Evolutionary conservation across 2,329 filamentous ascomycete species (phyloP).

Genomic region (Claviceps digitariae): DNA sequence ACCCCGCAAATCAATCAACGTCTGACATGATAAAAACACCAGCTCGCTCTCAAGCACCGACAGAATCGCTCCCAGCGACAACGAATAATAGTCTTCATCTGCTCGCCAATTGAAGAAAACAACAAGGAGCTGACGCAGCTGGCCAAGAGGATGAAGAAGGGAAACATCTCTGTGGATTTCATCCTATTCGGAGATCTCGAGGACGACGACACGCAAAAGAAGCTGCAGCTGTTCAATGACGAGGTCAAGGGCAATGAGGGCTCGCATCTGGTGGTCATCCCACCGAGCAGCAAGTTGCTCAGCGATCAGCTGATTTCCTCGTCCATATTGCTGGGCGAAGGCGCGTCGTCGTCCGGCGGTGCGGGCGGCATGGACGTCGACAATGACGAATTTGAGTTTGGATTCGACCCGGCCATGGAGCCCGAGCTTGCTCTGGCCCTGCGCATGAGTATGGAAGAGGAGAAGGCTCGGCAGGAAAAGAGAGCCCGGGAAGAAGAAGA

Average conservation of each 20-base stretch:
- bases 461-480: slow-evolving; percentile 86
- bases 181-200: slow-evolving; percentile 89
- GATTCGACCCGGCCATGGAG: slow-evolving; percentile 81
- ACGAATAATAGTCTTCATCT: slow-evolving; percentile 93
- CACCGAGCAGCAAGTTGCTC: slow-evolving; percentile 79
- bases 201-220: slow-evolving; percentile 77
- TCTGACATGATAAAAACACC: slow-evolving; percentile 24
- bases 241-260: slow-evolving; percentile 84
- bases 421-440: slow-evolving; percentile 88
- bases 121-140: slow-evolving; percentile 80
- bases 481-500: slow-evolving; percentile 64
- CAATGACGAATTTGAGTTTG: slow-evolving; percentile 57
- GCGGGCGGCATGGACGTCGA: slow-evolving; percentile 44
- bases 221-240: slow-evolving; percentile 87
- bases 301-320: slow-evolving; percentile 84
- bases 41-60: slow-evolving; percentile 94
- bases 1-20: not conserved
- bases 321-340: slow-evolving; percentile 79
- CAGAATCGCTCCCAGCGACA: slow-evolving; percentile 96
- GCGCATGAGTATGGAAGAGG: slow-evolving; percentile 96
- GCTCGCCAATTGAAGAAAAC: slow-evolving; percentile 79
- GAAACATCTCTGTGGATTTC: slow-evolving; percentile 85
- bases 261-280: slow-evolving; percentile 81
- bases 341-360: slow-evolving; percentile 31
- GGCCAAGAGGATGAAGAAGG: slow-evolving; percentile 98